Conservation (phyloP, 331 rosid species). For the Malus hybrid region DNA sequence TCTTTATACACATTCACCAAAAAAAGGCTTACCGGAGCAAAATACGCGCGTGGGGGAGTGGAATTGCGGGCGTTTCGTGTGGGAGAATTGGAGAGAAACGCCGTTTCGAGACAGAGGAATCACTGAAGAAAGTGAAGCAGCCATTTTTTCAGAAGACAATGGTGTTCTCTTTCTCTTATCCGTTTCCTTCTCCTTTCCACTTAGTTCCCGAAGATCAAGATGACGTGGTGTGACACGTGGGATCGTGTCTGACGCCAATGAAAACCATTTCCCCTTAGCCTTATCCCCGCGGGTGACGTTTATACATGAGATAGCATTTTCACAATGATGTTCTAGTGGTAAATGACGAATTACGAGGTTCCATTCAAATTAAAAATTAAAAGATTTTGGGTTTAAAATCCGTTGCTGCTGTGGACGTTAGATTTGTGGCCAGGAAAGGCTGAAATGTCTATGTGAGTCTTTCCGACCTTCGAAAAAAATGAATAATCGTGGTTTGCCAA, state of each 20-base stretch:
- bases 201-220: conserved; percentile 7
- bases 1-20: neutral
- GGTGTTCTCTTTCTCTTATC: neutral
- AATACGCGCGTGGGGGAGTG: conserved; percentile 18
- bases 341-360: no score
- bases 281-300: neutral
- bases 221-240: conserved; percentile 44
- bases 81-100: conserved; percentile 21
- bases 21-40: conserved; percentile 42
- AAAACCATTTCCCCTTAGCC: neutral
- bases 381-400: rapidly evolving
- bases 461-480: rapidly evolving
- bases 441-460: rapidly evolving
- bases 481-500: rapidly evolving
- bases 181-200: neutral
- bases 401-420: rapidly evolving
- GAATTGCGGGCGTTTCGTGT: conserved; percentile 26
- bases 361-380: rapidly evolving
- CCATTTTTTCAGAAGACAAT: conserved; percentile 37
- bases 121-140: conserved; percentile 46
- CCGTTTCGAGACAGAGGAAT: conserved; percentile 43
- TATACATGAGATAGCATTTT: no score
- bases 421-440: rapidly evolving
- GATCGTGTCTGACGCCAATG: neutral
- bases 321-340: rapidly evolving